A percentile compares a stretch with the other conserved stretches of the same genome.
Conservation (phyloP, 768 basidiomycete species). For the Tylopilus balloui region DNA sequence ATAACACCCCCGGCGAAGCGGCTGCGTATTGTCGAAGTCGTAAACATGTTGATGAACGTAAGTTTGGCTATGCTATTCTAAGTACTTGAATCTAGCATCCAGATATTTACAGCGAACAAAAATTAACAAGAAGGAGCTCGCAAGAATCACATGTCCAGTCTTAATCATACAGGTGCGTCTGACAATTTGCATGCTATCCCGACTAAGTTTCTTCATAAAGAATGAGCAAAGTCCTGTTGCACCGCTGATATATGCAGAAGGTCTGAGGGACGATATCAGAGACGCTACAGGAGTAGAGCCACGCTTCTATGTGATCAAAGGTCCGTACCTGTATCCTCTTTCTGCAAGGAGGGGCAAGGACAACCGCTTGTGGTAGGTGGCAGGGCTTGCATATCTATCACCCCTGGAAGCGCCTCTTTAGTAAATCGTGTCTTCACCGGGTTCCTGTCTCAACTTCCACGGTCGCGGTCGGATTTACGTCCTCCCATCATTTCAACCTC, state of each 20-base stretch:
- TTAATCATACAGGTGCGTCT: constrained; percentile 61
- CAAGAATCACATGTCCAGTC: constrained; percentile 56
- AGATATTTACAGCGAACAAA: constrained; percentile 46
- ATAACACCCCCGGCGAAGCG: constrained; percentile 51
- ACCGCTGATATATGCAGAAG: constrained; percentile 54
- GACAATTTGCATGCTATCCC: not conserved
- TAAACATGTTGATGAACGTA: constrained; percentile 59
- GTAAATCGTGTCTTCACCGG: constrained; percentile 59
- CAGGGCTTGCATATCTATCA: constrained; percentile 49
- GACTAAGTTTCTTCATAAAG: constrained; percentile 32
- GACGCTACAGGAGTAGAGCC: constrained; percentile 46
- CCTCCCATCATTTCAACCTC: constrained; percentile 32
- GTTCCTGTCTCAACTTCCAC: constrained; percentile 57
- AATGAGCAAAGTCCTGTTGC: constrained; percentile 55
- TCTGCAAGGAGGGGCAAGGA: not conserved
- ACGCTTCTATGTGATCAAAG: constrained; percentile 57
- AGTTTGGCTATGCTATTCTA: constrained; percentile 19
- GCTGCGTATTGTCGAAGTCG: constrained; percentile 46
- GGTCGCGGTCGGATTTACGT: constrained; percentile 43
- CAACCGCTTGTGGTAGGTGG: constrained; percentile 39
- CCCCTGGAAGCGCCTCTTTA: constrained; percentile 53
- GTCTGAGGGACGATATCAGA: constrained; percentile 44
- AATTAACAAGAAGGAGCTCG: constrained; percentile 44
- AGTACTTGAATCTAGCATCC: not conserved
- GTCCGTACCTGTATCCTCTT: constrained; percentile 33